Percentiles rank a stretch among this genome's conserved stretches.
Evolutionary conservation across 106 monocot species (phyloP).

Genomic region (Apostasia ramifera): DNA sequence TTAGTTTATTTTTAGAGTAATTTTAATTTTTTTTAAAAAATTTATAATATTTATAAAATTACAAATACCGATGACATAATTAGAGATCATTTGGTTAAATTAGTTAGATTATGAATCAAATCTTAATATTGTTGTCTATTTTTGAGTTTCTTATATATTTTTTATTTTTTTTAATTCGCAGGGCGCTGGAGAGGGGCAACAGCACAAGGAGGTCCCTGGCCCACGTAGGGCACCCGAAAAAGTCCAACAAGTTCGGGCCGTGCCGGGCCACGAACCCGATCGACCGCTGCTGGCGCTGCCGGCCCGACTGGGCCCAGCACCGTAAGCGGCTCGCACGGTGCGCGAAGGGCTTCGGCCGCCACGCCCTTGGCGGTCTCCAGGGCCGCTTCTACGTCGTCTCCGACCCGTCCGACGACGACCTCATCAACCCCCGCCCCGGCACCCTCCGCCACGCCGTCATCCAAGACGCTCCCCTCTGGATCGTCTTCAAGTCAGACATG

Average conservation of each 20-base stretch:
- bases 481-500: slow-evolving; percentile 48
- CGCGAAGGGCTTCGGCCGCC: slow-evolving; percentile 52
- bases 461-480: slow-evolving; percentile 40
- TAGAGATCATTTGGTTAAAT: too few relatives aligned
- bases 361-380: slow-evolving; percentile 47
- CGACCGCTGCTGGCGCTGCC: slow-evolving; percentile 66
- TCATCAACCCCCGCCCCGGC: slow-evolving; percentile 40
- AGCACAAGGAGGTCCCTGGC: too few relatives aligned
- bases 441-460: slow-evolving; percentile 56
- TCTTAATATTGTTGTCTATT: too few relatives aligned
- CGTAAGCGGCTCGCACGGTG: slow-evolving; percentile 49
- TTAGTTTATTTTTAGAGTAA: too few relatives aligned
- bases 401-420: slow-evolving; percentile 41
- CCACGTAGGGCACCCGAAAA: too few relatives aligned
- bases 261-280: slow-evolving; percentile 52
- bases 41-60: too few relatives aligned
- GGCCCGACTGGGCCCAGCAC: slow-evolving; percentile 37
- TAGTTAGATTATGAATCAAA: too few relatives aligned
- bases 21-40: too few relatives aligned
- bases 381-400: slow-evolving; percentile 46
- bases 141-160: too few relatives aligned
- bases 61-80: too few relatives aligned
- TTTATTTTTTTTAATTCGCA: too few relatives aligned
- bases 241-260: background rate
- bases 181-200: too few relatives aligned